These are phyloP conservation scores for Termitomyces sp. DNA, from an alignment of 1,284 basidiomycete species.

Conservation along the genomic window DNA sequence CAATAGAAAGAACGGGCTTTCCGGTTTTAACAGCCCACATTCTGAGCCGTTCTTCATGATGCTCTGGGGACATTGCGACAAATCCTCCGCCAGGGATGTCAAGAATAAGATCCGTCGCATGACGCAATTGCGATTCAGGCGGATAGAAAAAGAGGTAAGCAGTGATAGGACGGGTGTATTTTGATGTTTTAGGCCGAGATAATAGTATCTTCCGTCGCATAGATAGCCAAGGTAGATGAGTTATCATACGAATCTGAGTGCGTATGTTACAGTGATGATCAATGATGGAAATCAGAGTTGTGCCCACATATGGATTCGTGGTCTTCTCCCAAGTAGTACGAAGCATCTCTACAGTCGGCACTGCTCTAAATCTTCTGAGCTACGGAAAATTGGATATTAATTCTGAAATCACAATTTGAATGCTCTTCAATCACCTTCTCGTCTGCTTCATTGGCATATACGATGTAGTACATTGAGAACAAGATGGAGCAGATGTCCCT, in stretches of 20 bases:
- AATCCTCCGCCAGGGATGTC: constrained; percentile 97
- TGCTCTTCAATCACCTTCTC: constrained; percentile 66
- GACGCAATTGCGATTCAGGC: constrained; percentile 60
- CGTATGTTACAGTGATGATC: neutral
- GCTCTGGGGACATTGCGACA: constrained; percentile 90
- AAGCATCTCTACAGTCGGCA: constrained; percentile 95
- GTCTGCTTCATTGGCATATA: constrained; percentile 90
- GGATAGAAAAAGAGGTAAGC: constrained; percentile 83
- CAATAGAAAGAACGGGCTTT: constrained; percentile 80
- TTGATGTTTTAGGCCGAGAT: constrained; percentile 73
- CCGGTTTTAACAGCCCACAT: constrained; percentile 80
- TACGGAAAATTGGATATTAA: constrained; percentile 27
- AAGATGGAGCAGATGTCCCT: constrained; percentile 81
- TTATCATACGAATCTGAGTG: constrained; percentile 63
- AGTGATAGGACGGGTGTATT: constrained; percentile 77
- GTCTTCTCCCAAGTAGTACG: constrained; percentile 97
- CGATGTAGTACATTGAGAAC: constrained; percentile 89
- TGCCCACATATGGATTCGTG: constrained; percentile 79
- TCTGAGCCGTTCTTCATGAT: constrained; percentile 92
- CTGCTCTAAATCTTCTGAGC: constrained; percentile 86
- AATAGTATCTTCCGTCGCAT: constrained; percentile 76
- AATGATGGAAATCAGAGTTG: neutral
- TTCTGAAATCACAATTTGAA: neutral
- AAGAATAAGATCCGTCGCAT: constrained; percentile 76
- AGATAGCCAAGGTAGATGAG: constrained; percentile 54